These are phyloP conservation scores for Umbilicus rupestris DNA, from an alignment of 164 flowering plant genomes.

Conservation along the genomic window DNA sequence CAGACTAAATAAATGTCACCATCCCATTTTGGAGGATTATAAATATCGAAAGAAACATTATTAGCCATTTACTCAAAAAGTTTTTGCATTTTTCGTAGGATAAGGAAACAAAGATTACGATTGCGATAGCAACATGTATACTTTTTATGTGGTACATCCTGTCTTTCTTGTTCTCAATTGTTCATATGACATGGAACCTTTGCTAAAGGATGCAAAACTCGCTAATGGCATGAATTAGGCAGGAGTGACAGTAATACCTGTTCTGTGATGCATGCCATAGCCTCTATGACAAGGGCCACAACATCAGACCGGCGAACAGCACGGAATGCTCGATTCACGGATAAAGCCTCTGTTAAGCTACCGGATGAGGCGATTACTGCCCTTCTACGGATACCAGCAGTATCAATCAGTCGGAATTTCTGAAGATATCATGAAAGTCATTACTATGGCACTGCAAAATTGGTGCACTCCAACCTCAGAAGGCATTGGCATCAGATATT, in stretches of 20 bases:
- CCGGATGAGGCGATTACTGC: slow-evolving; percentile 82
- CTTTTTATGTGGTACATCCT: background rate
- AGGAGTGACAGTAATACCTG: slow-evolving; percentile 44
- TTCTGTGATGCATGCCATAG: slow-evolving; percentile 90
- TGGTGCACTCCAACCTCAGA: too few relatives aligned
- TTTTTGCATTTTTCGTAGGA: background rate
- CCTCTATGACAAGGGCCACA: slow-evolving; percentile 97
- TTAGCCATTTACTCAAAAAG: background rate
- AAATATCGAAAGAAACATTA: background rate
- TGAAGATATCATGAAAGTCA: slow-evolving; percentile 23
- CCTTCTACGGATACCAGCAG: slow-evolving; percentile 92
- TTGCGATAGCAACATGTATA: background rate
- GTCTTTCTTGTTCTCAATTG: background rate
- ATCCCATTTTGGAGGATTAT: background rate
- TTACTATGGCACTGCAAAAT: too few relatives aligned
- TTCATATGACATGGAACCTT: background rate
- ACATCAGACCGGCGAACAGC: slow-evolving; percentile 96
- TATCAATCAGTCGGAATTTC: slow-evolving; percentile 91
- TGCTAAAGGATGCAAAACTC: background rate
- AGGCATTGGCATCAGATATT: too few relatives aligned
- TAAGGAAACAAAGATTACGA: background rate
- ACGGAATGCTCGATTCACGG: slow-evolving; percentile 95
- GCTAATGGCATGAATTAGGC: background rate
- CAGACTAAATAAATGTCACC: background rate
- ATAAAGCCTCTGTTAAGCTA: slow-evolving; percentile 79